Base-by-base conservation (phyloP, 352 stramenopile species). In the Phytophthora sojae region DNA sequence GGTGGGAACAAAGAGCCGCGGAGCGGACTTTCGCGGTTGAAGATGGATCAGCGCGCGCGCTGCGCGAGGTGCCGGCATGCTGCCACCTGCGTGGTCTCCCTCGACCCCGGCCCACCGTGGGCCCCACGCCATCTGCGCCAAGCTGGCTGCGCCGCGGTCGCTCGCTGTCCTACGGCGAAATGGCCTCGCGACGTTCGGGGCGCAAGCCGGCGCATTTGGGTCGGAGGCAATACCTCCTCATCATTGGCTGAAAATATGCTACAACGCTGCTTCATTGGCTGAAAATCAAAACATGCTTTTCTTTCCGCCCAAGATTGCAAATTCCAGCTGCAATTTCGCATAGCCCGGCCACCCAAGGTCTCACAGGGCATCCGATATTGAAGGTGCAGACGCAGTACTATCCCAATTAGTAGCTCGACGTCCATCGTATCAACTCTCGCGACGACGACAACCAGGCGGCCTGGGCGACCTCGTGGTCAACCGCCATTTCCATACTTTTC, bases 401-500 rank as follows among this genome's bases (percentile, higher is more conserved):
- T 0, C 32, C 9, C 12, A 14, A 39, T 39, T 39, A 4, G 12
- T 14, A 15, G 8, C 32, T 14, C 12, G 9, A 15, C 32, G 11
- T 4, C 32, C 8, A 4, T 8, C 8, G 12, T 39, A 39, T 39
- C 32, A 15, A 39, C 14, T 39, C 32, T 39, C 26, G 26, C 26
- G 26, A 30, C 26, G 37, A 15, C 37, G n/a, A n/a, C 42, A 21
- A 21, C 42, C 42, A n/a, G 11, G 37, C 42, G 42, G 12, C 3
- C 42, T n/a, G 45, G 9, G 6, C 15, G 45, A 4, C 11, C 44
- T 62, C 53, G 19, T 42, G 29, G 39, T 67, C 64, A 72, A 67
- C 39, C 39, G 57, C 57, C 65, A 73, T 73, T 73, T 73, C 58
- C 58, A 72, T 47, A 54, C 1, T 56, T 68, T 61, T 23, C 42